Evolutionary conservation across 768 basidiomycete genomes (phyloP), one percentile per base, ranked within the genome.

Genomic region (Mycena amicta): DNA sequence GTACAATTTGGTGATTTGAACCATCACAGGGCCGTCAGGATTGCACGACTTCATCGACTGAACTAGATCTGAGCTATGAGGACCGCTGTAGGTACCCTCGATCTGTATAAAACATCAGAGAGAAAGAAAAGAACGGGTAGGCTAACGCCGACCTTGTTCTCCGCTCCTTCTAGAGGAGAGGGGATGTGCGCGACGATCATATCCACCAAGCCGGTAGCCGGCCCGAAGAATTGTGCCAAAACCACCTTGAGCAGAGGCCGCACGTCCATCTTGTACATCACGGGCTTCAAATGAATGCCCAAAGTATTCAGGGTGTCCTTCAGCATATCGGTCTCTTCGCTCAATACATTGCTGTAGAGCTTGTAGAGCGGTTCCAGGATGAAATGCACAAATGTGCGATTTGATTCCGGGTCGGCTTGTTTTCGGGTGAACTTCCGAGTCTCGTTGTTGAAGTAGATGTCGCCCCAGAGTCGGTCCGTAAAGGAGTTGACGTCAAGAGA

Each of bases 211-310:
- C 97, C 97, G 1, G 86, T 89, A 2, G 93, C 79, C 26, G 87
- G 85, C 5, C 97, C 95, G 67, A 99, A 99, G 80, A 99, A 99
- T 71, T 98, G 95, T 68, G 92, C 90, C 59, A 97, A 76, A 13
- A 98, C 89, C 37, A 89, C 93, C 75, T 98, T 97, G 64, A 99
- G 77, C 51, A 99, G 77, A 3, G 97, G 97, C 55, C 96, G 79
- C 4, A 95, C 95, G 70, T 99, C 97, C 93, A 99, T 98, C 79
- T 98, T 98, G 82, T 89, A 99, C 84, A 93, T 90, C 29, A 94
- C 81, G 0, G 95, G 90, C 75, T 95, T 97, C 63, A 99, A 77
- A 39, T 84, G 79, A 67, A 99, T 98, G 2, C 87, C 86, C 30
- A 99, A 81, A 11, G 81, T 78, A 11, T 75, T 77, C 46, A 99